Conservation (phyloP, 108 stramenopile species). For the Conticribra weissflogii region DNA sequence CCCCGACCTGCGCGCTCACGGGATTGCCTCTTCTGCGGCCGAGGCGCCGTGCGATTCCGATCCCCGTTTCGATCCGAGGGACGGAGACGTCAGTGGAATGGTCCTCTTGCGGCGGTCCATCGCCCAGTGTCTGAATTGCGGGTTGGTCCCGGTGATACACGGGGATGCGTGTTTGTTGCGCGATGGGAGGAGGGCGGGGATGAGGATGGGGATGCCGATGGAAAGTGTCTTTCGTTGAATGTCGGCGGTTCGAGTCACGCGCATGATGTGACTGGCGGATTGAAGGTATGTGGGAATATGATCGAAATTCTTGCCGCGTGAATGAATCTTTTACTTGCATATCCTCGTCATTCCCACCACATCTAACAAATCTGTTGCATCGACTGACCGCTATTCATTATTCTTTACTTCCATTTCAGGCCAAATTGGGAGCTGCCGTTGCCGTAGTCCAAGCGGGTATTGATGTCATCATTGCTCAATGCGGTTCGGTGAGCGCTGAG, state of each 20-base stretch:
- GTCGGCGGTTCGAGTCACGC: conserved; percentile 71
- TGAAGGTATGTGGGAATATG: conserved; percentile 40
- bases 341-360: too few relatives aligned
- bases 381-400: not conserved
- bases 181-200: conserved; percentile 50
- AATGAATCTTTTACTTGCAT: not conserved
- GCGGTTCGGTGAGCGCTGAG: conserved; percentile 53
- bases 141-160: conserved; percentile 79
- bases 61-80: too few relatives aligned
- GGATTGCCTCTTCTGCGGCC: conserved; percentile 3
- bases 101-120: conserved; percentile 37
- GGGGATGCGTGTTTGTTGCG: conserved; percentile 85
- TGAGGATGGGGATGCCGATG: conserved; percentile 75
- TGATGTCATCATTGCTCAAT: conserved; percentile 60
- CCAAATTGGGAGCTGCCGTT: conserved; percentile 64
- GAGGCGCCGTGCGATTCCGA: too few relatives aligned
- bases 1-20: conserved; percentile 60
- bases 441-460: conserved; percentile 55
- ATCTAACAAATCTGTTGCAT: too few relatives aligned
- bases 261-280: conserved; percentile 86
- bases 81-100: conserved; percentile 29
- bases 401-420: conserved; percentile 7
- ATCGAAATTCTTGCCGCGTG: not conserved
- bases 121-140: conserved; percentile 54
- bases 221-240: too few relatives aligned